Percentiles rank a stretch among this genome's conserved stretches.
These are phyloP conservation scores for Sisymbrium altissimum DNA, from an alignment of 345 rosid genomes.

Conservation along the genomic window DNA sequence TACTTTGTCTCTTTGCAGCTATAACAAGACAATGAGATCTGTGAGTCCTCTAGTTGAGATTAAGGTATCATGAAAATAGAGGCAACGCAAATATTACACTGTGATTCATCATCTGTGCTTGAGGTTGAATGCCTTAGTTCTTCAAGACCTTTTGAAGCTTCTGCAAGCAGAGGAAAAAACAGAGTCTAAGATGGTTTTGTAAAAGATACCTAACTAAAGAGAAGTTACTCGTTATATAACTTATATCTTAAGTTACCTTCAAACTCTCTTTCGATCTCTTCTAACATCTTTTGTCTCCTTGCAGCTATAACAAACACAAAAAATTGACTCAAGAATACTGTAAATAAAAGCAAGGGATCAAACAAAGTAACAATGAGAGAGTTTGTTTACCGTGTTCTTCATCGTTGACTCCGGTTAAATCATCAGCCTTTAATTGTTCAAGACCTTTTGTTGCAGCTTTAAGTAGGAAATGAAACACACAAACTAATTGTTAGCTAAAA, in stretches of 20 bases:
- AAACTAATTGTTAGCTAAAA: not conserved
- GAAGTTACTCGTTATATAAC: not conserved
- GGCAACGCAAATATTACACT: not conserved
- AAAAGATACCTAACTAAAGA: not conserved
- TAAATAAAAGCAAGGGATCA: not conserved
- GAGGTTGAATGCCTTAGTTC: slow-evolving; percentile 19
- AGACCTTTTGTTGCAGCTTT: slow-evolving; percentile 34
- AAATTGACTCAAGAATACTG: slow-evolving; percentile 3
- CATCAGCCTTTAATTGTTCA: slow-evolving; percentile 31
- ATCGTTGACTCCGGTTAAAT: slow-evolving; percentile 22
- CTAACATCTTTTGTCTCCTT: slow-evolving; percentile 29
- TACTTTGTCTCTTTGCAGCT: slow-evolving; percentile 25
- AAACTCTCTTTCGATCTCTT: slow-evolving; percentile 33
- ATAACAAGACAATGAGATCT: slow-evolving; percentile 11
- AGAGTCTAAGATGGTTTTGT: slow-evolving; percentile 12
- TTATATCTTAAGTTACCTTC: slow-evolving; percentile 20
- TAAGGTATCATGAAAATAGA: not conserved
- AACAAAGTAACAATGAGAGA: not conserved
- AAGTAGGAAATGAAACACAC: not conserved
- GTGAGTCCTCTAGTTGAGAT: not conserved
- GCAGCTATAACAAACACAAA: slow-evolving; percentile 18
- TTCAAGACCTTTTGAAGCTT: slow-evolving; percentile 36
- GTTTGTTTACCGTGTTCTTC: slow-evolving; percentile 22
- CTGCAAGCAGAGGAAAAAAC: slow-evolving; percentile 20
- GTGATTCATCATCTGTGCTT: slow-evolving; percentile 24